These are phyloP conservation scores for Monascus purpureus DNA, from an alignment of 495 filamentous ascomycete genomes.

Conservation along the genomic window DNA sequence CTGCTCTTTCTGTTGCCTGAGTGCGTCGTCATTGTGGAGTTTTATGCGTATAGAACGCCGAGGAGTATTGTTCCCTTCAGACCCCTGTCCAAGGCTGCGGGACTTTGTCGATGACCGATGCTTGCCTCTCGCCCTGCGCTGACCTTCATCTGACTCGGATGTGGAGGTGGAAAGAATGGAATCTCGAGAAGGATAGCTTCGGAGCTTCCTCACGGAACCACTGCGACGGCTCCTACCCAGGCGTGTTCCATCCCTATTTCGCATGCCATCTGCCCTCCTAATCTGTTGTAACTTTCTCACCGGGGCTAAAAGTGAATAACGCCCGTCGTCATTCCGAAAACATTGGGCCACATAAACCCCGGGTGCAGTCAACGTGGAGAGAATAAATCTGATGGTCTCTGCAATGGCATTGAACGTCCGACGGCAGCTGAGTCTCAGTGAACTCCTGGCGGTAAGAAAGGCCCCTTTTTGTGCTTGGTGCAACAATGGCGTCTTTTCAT, in stretches of 20 bases:
- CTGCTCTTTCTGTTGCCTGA: conserved; percentile 39
- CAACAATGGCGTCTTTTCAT: conserved; percentile 57
- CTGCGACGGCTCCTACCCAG: conserved; percentile 16
- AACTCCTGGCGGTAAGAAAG: conserved; percentile 41
- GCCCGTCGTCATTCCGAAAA: conserved; percentile 66
- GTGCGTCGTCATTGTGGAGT: conserved; percentile 64
- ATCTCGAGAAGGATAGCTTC: conserved; percentile 21
- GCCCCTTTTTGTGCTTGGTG: conserved; percentile 31
- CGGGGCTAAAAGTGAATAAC: conserved; percentile 57
- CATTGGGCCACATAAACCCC: conserved; percentile 67
- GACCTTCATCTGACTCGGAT: conserved; percentile 36
- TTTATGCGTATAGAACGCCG: conserved; percentile 85
- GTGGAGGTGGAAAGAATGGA: conserved; percentile 25
- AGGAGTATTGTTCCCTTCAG: conserved; percentile 51
- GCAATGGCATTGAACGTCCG: conserved; percentile 42
- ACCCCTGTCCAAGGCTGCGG: conserved; percentile 14
- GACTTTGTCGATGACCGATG: conserved; percentile 38
- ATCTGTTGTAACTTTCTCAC: conserved; percentile 42
- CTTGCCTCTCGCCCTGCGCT: conserved; percentile 12
- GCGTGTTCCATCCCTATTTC: conserved; percentile 15
- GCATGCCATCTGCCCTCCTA: conserved; percentile 8
- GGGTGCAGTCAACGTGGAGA: conserved; percentile 65
- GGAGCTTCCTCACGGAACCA: conserved; percentile 24
- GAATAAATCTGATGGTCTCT: conserved; percentile 55
- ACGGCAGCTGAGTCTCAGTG: conserved; percentile 24